phyloP scores from a whole-genome alignment of 345 rosid species.

The Theobroma cacao region DNA sequence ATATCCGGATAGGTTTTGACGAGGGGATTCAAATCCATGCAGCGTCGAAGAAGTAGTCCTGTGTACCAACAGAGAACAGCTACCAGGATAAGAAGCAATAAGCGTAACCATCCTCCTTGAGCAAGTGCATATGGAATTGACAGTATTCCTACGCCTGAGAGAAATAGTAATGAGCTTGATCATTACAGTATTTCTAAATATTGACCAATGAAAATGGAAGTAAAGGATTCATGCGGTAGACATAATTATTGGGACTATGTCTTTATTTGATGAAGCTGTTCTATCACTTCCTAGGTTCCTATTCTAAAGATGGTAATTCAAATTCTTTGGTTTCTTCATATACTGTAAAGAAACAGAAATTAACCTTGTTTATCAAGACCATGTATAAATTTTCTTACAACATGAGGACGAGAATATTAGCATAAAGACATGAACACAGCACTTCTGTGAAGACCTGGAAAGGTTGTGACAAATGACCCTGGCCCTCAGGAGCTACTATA shows the following conservation, averaged over 20 bases:
- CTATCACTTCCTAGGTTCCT: background rate
- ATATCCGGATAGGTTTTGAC: conserved; percentile 65
- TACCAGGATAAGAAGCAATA: conserved; percentile 42
- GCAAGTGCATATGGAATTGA: conserved; percentile 69
- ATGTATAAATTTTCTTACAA: background rate
- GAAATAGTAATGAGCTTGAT: background rate
- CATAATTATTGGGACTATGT: background rate
- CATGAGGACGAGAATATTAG: background rate
- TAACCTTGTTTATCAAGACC: background rate
- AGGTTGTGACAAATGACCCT: background rate
- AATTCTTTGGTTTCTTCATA: background rate
- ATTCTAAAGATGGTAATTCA: background rate
- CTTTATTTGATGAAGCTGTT: background rate
- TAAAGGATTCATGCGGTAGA: background rate
- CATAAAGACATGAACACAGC: background rate
- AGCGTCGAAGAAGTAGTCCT: conserved; percentile 48
- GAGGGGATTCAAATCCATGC: conserved; percentile 42
- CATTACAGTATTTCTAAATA: too few relatives aligned
- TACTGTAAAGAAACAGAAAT: background rate
- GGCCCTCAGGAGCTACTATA: background rate
- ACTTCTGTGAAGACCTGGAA: background rate
- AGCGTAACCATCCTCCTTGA: conserved; percentile 64
- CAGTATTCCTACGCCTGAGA: conserved; percentile 58
- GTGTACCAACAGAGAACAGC: conserved; percentile 64
- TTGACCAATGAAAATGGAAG: background rate